Base-by-base conservation (phyloP, 1,139 yeast genomes). In the Trichomonascaceae sp. region DNA sequence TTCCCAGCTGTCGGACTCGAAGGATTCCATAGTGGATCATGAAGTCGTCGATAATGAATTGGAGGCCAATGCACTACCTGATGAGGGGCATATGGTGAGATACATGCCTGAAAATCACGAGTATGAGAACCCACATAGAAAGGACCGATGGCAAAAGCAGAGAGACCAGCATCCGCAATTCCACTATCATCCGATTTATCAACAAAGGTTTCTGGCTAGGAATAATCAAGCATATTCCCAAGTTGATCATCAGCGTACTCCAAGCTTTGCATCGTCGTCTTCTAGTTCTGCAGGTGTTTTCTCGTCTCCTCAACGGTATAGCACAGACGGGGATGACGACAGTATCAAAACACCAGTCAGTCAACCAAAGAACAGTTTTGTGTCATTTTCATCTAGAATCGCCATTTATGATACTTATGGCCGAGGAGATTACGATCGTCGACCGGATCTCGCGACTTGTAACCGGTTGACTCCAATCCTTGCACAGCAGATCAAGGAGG, bases 401-500 rank as follows among this genome's bases (percentile, higher is more conserved):
- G 81, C 89, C 12, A 78, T 93, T 50, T 93, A 85, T 70, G 96
- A 90, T 59, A 93, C 97, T 0, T 90, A 87, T 69, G 81, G 86
- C 58, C 84, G 85, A 49, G 83, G 81, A 17, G 96, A 88, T 61
- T 93, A 93, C 68, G 98, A 93, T 68, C 82, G 99, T 63, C 90
- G 86, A 60, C 97, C 98, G 0, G 98, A 90, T 60, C 78, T 85
- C 46, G 96, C 96, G 4, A 90, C 98, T 1, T 91, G 98, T 73
- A 90, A 91, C 70, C 90, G 86, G 66, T 76, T 91, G 69, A 91
- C 96, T 1, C 97, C 98, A 4, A 75, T 80, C 53, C 74, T 91
- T 67, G 98, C 97, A 0, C 93, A 87, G 69, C 84, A 83, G 71
- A 89, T 93, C 65, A 86, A 84, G 71, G 89, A 86, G 51, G 98